Conservation (phyloP, 352 stramenopile genomes). For the Plasmopara muralis region DNA sequence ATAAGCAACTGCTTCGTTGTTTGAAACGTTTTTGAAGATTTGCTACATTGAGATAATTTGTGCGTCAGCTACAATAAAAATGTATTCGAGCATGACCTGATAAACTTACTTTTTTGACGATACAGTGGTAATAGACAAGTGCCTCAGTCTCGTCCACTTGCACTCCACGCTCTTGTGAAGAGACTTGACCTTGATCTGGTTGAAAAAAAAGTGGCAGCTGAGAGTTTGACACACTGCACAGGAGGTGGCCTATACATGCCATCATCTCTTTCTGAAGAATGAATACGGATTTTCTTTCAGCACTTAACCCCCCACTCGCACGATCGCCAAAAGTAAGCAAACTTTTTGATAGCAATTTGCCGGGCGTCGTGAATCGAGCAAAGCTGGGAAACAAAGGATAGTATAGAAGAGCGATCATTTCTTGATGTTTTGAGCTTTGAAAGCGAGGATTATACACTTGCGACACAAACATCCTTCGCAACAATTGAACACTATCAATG, state of each 20-base stretch:
- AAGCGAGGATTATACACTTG: constrained; percentile 52
- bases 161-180: neutral
- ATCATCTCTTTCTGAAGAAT: constrained; percentile 57
- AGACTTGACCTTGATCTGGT: constrained; percentile 4
- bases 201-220: constrained; percentile 44
- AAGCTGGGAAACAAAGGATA: constrained; percentile 43
- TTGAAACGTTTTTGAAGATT: neutral
- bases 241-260: constrained; percentile 51
- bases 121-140: constrained; percentile 42
- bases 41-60: neutral
- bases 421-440: constrained; percentile 37
- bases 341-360: constrained; percentile 32
- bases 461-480: constrained; percentile 56
- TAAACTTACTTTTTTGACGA: constrained; percentile 33
- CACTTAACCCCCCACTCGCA: neutral
- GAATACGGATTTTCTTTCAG: constrained; percentile 7
- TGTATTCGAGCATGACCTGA: neutral
- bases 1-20: neutral
- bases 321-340: neutral
- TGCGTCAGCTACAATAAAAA: neutral
- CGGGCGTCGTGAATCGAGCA: constrained; percentile 40
- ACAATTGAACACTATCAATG: constrained; percentile 37
- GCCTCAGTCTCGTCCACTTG: constrained; percentile 34
- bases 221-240: constrained; percentile 45
- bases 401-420: constrained; percentile 56